These are phyloP conservation scores for Aspergillus sp. DNA, from an alignment of 2,329 filamentous ascomycete genomes.

Conservation along the genomic window DNA sequence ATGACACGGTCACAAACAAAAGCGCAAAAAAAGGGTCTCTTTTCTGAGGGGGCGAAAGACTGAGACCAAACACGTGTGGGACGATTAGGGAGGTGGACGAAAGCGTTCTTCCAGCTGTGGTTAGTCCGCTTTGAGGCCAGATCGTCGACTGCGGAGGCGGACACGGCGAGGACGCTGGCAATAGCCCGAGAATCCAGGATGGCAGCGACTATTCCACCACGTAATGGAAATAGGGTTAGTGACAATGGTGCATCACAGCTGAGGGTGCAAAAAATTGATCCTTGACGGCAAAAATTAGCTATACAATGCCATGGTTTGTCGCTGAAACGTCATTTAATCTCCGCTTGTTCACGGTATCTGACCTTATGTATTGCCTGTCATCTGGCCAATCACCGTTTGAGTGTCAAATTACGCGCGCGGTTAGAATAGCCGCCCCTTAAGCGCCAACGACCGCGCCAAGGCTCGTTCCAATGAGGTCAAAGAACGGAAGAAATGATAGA, in stretches of 20 bases:
- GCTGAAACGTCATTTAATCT: too few relatives aligned
- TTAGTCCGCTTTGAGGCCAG: conserved; percentile 29
- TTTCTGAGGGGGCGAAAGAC: conserved; percentile 12
- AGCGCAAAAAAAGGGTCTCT: conserved; percentile 11
- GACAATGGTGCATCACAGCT: too few relatives aligned
- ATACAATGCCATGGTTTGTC: too few relatives aligned
- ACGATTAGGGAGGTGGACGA: conserved; percentile 24
- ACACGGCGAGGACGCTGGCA: too few relatives aligned
- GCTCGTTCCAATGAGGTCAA: conserved; percentile 1
- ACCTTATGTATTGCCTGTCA: background rate
- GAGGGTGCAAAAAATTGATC: too few relatives aligned
- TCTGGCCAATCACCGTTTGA: conserved; percentile 6
- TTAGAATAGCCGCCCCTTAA: background rate
- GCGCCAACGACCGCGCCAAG: conserved; percentile 5
- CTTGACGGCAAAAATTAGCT: too few relatives aligned
- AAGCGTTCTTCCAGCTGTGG: conserved; percentile 12
- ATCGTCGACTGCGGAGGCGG: conserved; percentile 16
- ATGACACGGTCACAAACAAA: conserved; percentile 24
- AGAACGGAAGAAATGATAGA: background rate
- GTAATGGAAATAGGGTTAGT: too few relatives aligned
- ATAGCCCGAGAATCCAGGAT: too few relatives aligned
- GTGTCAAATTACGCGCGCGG: conserved; percentile 5
- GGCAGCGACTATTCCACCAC: too few relatives aligned
- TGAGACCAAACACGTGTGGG: conserved; percentile 20
- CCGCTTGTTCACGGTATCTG: too few relatives aligned